Base-by-base conservation (phyloP, 768 basidiomycete species). In the Agrocybe chaxingu region DNA sequence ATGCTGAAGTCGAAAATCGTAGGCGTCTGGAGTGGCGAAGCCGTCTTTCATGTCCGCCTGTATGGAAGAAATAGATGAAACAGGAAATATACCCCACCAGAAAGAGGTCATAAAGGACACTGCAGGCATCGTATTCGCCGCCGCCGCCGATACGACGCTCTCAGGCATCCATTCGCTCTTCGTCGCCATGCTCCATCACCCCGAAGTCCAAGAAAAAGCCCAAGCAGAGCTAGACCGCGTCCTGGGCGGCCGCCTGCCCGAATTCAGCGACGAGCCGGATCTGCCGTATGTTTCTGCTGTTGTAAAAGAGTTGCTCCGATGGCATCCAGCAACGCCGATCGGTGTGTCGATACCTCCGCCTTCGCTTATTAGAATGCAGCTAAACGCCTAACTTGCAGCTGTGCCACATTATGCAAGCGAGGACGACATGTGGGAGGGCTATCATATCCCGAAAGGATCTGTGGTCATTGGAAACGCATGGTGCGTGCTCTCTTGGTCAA, bases 361-460 rank as follows among this genome's bases (percentile, higher is more conserved):
- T 30, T 29, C 12, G 11, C 9, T n/a, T 13, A 7, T 13, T 19
- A 12, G 30, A 34, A 43, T 7, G 9, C 24, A 33, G 24, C 16
- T 43, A 38, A 32, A 19, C 34, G 6, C 39, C n/a, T 42, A 34
- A 29, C 7, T 9, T 24, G 7, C 37, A 70, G 69, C 59, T 18
- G 58, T 70, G 5, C 68, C 72, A 2, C 71, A 73, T 40, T 50
- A 55, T 33, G 49, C 57, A 8, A 65, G 58, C 7, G 63, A 67
- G 48, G 76, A 80, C 41, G 78, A 80, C 51, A 58, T 68, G 3
- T 80, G 76, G 50, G 67, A 72, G 2, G 77, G 73, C 1, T 70
- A 72, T 50, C 63, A 63, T 36, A 75, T 80, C 37, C 78, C 76
- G 0, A 71, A 75, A 52, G 74, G 65, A 12, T 60, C 71, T 0